Evolutionary conservation across 1,284 basidiomycete species (phyloP).

Genomic region (Trichosporon sp.): DNA sequence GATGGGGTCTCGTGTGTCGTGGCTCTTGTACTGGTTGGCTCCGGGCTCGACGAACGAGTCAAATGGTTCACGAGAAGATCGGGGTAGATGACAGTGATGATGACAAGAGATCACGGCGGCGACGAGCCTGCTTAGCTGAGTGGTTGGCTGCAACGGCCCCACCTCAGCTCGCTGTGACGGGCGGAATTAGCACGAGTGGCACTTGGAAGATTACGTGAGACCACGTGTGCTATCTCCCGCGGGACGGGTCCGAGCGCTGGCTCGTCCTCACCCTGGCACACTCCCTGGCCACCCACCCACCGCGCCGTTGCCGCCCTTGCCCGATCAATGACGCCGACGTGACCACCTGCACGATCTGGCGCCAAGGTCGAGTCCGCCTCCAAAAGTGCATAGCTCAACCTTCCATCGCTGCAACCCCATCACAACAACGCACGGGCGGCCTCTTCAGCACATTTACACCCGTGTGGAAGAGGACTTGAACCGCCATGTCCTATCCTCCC

Average conservation of each 20-base stretch:
- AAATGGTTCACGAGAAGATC: slow-evolving; percentile 1
- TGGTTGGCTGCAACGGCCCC: background rate
- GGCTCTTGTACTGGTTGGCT: slow-evolving; percentile 8
- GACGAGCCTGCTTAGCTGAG: background rate
- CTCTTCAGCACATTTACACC: background rate
- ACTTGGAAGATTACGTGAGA: slow-evolving; percentile 3
- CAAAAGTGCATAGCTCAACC: background rate
- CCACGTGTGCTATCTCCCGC: background rate
- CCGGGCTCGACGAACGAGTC: slow-evolving; percentile 12
- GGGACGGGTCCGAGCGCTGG: background rate
- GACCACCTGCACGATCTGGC: background rate
- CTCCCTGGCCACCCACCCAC: background rate
- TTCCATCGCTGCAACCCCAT: background rate
- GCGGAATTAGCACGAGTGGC: slow-evolving; percentile 11
- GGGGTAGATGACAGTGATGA: slow-evolving; percentile 10
- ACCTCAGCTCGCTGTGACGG: background rate
- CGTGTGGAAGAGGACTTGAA: background rate
- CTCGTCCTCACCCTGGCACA: background rate
- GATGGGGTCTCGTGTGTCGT: background rate
- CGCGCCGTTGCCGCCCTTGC: slow-evolving; percentile 12
- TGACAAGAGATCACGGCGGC: slow-evolving; percentile 8
- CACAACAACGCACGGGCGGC: slow-evolving; percentile 31
- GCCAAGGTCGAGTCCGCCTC: background rate
- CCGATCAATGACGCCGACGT: slow-evolving; percentile 11
- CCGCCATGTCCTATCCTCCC: slow-evolving; percentile 43